phyloP scores from a whole-genome alignment of 768 basidiomycete genomes.

The Pisolithus tinctorius region DNA sequence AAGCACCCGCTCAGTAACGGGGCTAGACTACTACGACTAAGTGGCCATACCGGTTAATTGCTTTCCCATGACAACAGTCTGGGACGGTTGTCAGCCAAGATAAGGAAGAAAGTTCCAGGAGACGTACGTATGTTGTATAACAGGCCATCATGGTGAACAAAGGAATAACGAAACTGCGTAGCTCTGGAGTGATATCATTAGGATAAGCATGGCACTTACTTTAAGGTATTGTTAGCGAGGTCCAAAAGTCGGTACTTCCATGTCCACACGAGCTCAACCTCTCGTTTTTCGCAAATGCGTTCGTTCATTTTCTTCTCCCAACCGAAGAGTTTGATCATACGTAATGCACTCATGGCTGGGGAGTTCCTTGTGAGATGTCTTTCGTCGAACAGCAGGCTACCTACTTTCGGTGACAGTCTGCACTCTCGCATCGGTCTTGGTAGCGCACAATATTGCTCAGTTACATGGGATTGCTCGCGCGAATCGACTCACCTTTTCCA shows the following conservation, averaged over 20 bases:
- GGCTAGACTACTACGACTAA: neutral
- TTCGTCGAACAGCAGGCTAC: conserved; percentile 6
- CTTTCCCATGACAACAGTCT: conserved; percentile 12
- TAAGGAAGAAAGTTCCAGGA: too few species aligned
- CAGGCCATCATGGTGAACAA: conserved; percentile 60
- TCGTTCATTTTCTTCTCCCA: conserved; percentile 54
- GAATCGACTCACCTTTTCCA: conserved; percentile 33
- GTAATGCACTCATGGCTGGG: conserved; percentile 46
- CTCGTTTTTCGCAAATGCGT: conserved; percentile 48
- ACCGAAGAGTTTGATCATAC: conserved; percentile 69
- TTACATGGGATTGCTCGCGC: neutral
- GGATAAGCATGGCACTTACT: neutral
- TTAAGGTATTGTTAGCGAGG: conserved; percentile 32
- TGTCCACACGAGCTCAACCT: conserved; percentile 51
- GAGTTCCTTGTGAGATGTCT: conserved; percentile 1
- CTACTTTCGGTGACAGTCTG: conserved; percentile 55
- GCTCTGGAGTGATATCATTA: neutral
- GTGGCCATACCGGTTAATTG: conserved; percentile 4
- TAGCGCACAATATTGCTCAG: neutral
- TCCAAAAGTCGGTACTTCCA: conserved; percentile 47
- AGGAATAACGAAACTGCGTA: conserved; percentile 49
- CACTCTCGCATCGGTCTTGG: conserved; percentile 51
- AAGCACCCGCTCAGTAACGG: conserved; percentile 5
- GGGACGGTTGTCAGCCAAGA: neutral
- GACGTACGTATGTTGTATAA: conserved; percentile 50